phyloP scores from a whole-genome alignment of 345 rosid genomes.

The Gossypium stocksii region DNA sequence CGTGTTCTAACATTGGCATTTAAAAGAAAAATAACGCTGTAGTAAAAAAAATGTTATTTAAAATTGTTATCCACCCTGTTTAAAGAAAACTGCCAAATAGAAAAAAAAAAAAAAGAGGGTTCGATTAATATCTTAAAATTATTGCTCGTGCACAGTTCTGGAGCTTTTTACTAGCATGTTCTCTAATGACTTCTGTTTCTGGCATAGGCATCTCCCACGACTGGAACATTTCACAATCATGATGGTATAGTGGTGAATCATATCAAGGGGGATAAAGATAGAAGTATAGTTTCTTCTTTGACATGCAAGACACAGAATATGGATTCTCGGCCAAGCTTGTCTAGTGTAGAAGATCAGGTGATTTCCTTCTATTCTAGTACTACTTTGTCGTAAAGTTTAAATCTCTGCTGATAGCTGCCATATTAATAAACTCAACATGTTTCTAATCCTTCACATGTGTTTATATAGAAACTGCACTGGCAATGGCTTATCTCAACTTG shows the following conservation, averaged over 20 bases:
- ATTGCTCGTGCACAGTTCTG: too few species aligned
- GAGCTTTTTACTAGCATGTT: background rate
- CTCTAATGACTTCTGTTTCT: constrained; percentile 7
- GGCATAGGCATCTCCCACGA: constrained; percentile 47
- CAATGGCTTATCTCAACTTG: background rate
- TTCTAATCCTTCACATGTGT: background rate
- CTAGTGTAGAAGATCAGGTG: constrained; percentile 38
- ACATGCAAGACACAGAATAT: constrained; percentile 27
- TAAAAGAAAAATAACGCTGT: background rate
- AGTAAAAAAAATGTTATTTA: background rate
- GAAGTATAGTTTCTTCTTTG: constrained; percentile 14
- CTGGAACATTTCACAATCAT: constrained; percentile 39
- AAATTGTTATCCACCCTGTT: background rate
- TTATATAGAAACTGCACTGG: background rate
- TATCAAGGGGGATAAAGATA: constrained; percentile 18
- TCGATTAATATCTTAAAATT: background rate
- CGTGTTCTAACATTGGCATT: background rate
- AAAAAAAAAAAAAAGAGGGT: background rate
- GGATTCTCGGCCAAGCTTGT: constrained; percentile 19
- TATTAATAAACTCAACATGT: background rate
- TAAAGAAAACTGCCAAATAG: background rate
- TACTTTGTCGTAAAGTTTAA: constrained; percentile 9
- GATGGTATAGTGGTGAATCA: constrained; percentile 24
- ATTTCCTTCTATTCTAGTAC: constrained; percentile 2
- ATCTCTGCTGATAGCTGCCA: background rate